Evolutionary conservation across 1,284 basidiomycete species (phyloP), one percentile per base, ranked within the genome.

Genomic region (Hemileia vastatrix): DNA sequence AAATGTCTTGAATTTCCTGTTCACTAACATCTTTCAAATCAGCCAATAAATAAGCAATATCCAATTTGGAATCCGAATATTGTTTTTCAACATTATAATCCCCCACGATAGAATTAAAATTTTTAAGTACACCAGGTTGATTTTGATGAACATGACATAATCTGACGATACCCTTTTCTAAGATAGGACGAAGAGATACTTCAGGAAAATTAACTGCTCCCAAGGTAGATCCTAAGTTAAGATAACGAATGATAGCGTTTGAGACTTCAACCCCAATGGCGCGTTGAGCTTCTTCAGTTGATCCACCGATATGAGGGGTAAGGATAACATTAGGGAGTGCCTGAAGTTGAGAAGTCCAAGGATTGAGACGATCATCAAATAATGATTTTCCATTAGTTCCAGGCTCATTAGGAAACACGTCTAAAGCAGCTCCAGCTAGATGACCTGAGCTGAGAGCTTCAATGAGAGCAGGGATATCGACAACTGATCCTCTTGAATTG

Each of bases 51-150:
- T 94, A 95, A 19, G 92, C 94, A 59, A 94, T 81, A 68, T 94
- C 92, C 69, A 90, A 91, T 79, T 91, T 91, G 59, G 89, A 92
- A 76, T 97, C 93, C 18, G 94, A 92, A 78, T 87, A 95, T 78
- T 98, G 95, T 81, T 98, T 97, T 79, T 96, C 93, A 75, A 99
- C 94, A 78, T 99, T 98, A 83, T 94, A 92, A 52, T 88, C 85
- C 62, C 88, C 89, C 53, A 98, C 80, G 31, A 82, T 79, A 71
- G 94, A 88, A 82, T 99, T 99, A 81, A 99, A 88, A 71, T 86
- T 85, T 71, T 86, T 86, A 74, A 99, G 85, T 55, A 97, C 93
- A 83, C 94, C 94, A 50, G 95, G 95, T 78, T 94, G 88, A 80
- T 98, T 98, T 77, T 83, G 84, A 82, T 99, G 94, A 55, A 97